Conservation (phyloP, 2,329 filamentous ascomycete species). For the Sclerotinia minor region DNA sequence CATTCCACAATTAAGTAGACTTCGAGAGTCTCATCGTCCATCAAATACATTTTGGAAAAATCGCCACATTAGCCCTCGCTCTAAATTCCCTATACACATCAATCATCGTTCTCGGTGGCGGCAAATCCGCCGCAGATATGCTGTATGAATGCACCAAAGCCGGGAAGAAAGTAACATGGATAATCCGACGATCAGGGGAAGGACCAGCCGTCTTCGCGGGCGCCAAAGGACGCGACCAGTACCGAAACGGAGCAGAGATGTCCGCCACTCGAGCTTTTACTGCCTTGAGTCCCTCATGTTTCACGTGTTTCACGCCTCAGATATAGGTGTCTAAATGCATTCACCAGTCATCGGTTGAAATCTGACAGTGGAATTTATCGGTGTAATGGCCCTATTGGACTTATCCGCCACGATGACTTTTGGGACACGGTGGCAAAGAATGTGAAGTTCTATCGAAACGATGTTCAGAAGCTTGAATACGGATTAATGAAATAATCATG, state of each 20-base stretch:
- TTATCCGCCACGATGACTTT: conserved; percentile 38
- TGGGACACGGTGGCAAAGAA: conserved; percentile 36
- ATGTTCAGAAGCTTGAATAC: conserved; percentile 30
- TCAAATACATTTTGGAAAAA: neutral
- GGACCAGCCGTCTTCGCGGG: neutral
- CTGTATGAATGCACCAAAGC: conserved; percentile 13
- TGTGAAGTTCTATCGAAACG: conserved; percentile 11
- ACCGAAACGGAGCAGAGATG: conserved; percentile 30
- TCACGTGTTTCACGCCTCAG: conserved; percentile 26
- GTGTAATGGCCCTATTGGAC: conserved; percentile 37
- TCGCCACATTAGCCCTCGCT: too few species aligned
- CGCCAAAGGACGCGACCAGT: conserved; percentile 3
- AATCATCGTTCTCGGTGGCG: conserved; percentile 9
- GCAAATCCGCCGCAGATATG: conserved; percentile 19
- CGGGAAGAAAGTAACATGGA: conserved; percentile 7
- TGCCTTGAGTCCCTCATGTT: conserved; percentile 27
- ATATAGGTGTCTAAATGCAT: conserved; percentile 27
- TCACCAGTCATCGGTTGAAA: conserved; percentile 27
- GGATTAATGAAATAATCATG: neutral
- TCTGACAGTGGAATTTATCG: conserved; percentile 33
- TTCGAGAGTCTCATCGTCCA: conserved; percentile 22
- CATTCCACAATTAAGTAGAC: conserved; percentile 21
- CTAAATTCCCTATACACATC: too few species aligned
- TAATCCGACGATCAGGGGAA: conserved; percentile 1
- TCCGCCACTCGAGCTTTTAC: conserved; percentile 26